These are phyloP conservation scores for Ascochyta koolunga DNA, from an alignment of 2,329 filamentous ascomycete species.

Conservation along the genomic window DNA sequence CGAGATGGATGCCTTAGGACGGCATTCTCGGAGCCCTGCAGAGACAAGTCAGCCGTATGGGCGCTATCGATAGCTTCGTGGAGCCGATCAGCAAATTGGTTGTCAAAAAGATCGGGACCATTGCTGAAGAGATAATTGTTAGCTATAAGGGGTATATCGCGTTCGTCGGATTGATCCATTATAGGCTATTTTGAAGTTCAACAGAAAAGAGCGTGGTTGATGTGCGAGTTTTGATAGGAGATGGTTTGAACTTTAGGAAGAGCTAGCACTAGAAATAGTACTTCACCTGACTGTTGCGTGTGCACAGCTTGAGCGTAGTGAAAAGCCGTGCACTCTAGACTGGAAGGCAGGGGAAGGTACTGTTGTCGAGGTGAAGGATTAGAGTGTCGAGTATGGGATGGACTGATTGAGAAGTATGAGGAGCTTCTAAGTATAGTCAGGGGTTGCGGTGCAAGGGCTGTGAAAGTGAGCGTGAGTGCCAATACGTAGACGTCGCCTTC, in stretches of 20 bases:
- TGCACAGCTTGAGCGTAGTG: neutral
- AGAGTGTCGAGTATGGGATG: neutral
- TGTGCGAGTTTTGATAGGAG: neutral
- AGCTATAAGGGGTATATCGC: neutral
- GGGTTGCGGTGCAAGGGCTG: neutral
- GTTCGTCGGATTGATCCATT: too few species aligned
- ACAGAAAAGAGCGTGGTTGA: neutral
- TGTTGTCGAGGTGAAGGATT: neutral
- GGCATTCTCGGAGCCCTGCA: neutral
- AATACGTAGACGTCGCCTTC: neutral
- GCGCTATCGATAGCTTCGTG: neutral
- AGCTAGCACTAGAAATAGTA: neutral
- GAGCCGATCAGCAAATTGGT: neutral
- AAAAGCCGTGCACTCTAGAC: neutral
- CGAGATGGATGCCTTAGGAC: neutral
- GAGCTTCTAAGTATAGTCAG: neutral
- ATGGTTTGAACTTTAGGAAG: neutral
- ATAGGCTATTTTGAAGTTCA: too few species aligned
- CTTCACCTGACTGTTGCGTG: neutral
- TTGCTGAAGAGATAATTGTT: conserved; percentile 1
- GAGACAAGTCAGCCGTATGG: neutral
- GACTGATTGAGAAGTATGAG: neutral
- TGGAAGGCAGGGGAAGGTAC: neutral
- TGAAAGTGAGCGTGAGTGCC: neutral
- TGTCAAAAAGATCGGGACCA: neutral